Percentiles rank a stretch among this genome's conserved stretches.
These are phyloP conservation scores for Tetrastigma voinierianum DNA, from an alignment of 164 flowering plant genomes.

Conservation along the genomic window DNA sequence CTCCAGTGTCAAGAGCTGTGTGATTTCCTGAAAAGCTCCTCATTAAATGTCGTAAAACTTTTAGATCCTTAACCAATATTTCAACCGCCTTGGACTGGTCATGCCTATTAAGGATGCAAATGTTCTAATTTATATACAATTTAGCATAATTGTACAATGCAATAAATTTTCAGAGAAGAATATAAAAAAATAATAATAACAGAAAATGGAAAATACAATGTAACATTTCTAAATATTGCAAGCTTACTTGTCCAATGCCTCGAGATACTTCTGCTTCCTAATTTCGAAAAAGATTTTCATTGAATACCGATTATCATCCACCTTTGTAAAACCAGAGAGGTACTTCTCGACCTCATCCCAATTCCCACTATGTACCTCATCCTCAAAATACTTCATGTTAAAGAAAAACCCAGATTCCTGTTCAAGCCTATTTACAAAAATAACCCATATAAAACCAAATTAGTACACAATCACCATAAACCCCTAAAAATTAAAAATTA, in stretches of 20 bases:
- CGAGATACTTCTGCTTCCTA: slow-evolving; percentile 89
- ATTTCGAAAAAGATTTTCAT: slow-evolving; percentile 93
- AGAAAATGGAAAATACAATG: not conserved
- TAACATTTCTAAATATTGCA: not conserved
- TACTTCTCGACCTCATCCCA: slow-evolving; percentile 92
- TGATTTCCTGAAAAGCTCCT: slow-evolving; percentile 82
- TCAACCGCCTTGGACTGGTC: slow-evolving; percentile 83
- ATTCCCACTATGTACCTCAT: slow-evolving; percentile 67
- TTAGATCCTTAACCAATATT: slow-evolving; percentile 76
- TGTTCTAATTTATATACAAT: not conserved
- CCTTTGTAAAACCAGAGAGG: slow-evolving; percentile 82
- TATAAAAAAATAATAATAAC: not conserved
- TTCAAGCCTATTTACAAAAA: slow-evolving; percentile 52
- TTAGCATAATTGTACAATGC: not conserved
- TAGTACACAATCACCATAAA: slow-evolving; percentile 6
- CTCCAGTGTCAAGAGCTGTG: slow-evolving; percentile 76
- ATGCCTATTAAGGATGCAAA: slow-evolving; percentile 43
- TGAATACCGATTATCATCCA: slow-evolving; percentile 77
- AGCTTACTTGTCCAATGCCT: slow-evolving; percentile 83
- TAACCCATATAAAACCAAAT: slow-evolving; percentile 10
- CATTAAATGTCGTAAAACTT: slow-evolving; percentile 78
- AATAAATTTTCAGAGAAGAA: not conserved
- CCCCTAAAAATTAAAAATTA: not conserved
- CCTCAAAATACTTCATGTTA: slow-evolving; percentile 86
- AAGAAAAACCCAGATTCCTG: slow-evolving; percentile 95